phyloP scores from a whole-genome alignment of 2,329 filamentous ascomycete genomes.

The Epichloe baconii region DNA sequence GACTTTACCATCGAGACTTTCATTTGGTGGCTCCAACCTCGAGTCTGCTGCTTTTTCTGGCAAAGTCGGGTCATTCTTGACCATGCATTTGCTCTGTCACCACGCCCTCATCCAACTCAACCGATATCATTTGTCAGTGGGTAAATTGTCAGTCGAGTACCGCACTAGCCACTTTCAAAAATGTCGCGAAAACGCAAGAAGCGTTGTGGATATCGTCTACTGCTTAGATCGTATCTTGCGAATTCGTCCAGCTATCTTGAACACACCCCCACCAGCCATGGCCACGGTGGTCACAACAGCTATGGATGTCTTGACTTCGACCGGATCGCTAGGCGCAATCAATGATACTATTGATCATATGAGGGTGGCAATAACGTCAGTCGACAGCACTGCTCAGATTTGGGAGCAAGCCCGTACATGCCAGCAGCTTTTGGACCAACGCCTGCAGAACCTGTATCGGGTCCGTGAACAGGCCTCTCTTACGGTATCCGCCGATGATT shows the following conservation, averaged over 20 bases:
- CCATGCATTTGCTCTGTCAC: constrained; percentile 55
- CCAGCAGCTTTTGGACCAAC: constrained; percentile 30
- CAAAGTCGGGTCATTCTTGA: constrained; percentile 44
- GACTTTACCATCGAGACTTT: constrained; percentile 40
- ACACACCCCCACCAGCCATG: constrained; percentile 45
- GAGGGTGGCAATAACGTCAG: constrained; percentile 34
- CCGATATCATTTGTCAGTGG: constrained; percentile 36
- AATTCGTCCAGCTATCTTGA: constrained; percentile 17
- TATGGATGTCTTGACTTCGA: constrained; percentile 52
- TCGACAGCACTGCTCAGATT: constrained; percentile 41
- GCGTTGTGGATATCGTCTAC: constrained; percentile 35
- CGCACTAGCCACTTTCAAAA: constrained; percentile 32
- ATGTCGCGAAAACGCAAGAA: constrained; percentile 38
- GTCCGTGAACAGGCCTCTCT: constrained; percentile 21
- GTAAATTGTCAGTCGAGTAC: constrained; percentile 25
- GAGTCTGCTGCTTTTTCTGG: constrained; percentile 39
- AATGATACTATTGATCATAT: constrained; percentile 40
- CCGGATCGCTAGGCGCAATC: constrained; percentile 38
- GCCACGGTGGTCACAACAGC: constrained; percentile 50
- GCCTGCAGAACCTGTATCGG: constrained; percentile 21
- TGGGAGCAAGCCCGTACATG: constrained; percentile 47
- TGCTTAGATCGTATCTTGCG: constrained; percentile 25
- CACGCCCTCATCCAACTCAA: constrained; percentile 51
- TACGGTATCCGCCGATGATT: constrained; percentile 16
- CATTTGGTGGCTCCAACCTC: constrained; percentile 43